Conservation (phyloP, 2,329 filamentous ascomycete species). For the Botrytis sinoallii region DNA sequence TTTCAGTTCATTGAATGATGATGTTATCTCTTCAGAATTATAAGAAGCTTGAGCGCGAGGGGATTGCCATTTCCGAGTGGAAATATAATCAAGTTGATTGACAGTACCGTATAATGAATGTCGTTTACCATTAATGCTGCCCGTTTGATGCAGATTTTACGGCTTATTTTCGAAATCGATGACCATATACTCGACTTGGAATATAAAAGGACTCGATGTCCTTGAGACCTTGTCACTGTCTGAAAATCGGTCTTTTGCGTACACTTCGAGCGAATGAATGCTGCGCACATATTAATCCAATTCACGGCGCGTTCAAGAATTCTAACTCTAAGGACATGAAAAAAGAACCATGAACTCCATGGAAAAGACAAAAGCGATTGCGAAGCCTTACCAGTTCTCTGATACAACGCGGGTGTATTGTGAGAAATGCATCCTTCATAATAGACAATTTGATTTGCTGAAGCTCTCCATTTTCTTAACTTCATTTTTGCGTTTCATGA, state of each 20-base stretch:
- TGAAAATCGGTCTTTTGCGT: background rate
- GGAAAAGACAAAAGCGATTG: background rate
- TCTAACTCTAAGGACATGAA: background rate
- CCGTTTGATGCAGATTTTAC: background rate
- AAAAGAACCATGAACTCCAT: background rate
- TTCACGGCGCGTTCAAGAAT: background rate
- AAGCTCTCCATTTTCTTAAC: background rate
- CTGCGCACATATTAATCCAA: background rate
- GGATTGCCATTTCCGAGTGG: background rate
- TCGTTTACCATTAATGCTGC: background rate
- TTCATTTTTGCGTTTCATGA: background rate
- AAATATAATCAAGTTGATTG: background rate
- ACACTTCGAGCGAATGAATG: background rate
- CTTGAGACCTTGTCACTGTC: background rate
- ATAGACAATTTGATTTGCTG: background rate
- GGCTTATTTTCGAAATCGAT: background rate
- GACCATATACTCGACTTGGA: background rate
- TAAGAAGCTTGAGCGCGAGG: background rate
- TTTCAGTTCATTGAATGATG: background rate
- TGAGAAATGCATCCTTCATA: background rate
- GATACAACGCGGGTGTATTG: background rate
- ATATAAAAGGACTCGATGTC: background rate
- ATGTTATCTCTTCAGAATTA: too few relatives aligned
- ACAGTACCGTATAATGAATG: background rate
- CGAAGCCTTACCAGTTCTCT: background rate